These are phyloP conservation scores for Coniochaeta prunicola DNA, from an alignment of 2,329 filamentous ascomycete species.

Conservation along the genomic window DNA sequence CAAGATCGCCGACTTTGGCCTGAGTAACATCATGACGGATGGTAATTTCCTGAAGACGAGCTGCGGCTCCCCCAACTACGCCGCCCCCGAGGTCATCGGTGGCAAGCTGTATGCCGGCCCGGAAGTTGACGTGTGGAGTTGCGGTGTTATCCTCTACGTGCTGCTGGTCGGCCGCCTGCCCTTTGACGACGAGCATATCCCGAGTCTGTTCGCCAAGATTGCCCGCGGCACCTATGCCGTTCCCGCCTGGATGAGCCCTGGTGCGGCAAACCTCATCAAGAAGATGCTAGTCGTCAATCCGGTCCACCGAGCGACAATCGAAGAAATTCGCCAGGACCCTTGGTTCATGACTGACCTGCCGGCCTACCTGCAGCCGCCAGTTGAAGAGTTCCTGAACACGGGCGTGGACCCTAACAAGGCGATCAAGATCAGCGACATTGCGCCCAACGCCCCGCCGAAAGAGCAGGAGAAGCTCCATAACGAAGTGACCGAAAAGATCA, in stretches of 20 bases:
- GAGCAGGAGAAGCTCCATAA: slow-evolving; percentile 87
- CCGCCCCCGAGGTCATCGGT: slow-evolving; percentile 94
- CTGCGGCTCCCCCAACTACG: slow-evolving; percentile 97
- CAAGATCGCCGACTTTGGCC: slow-evolving; percentile 97
- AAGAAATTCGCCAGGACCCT: slow-evolving; percentile 84
- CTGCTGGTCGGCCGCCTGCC: slow-evolving; percentile 76
- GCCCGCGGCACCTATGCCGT: slow-evolving; percentile 89
- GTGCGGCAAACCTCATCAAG: slow-evolving; percentile 75
- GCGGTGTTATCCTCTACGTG: slow-evolving; percentile 84
- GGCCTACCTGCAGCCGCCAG: slow-evolving; percentile 76
- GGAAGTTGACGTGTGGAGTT: slow-evolving; percentile 98
- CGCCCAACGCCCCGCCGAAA: slow-evolving; percentile 67
- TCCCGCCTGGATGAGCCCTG: slow-evolving; percentile 81
- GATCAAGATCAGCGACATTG: slow-evolving; percentile 76
- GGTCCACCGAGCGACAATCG: slow-evolving; percentile 86
- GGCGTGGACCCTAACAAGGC: slow-evolving; percentile 91
- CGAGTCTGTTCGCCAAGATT: slow-evolving; percentile 95
- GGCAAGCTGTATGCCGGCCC: slow-evolving; percentile 96
- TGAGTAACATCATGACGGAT: slow-evolving; percentile 99
- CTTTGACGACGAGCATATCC: slow-evolving; percentile 98
- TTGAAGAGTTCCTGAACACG: slow-evolving; percentile 88
- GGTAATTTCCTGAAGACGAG: slow-evolving; percentile 98
- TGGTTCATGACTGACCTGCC: slow-evolving; percentile 91
- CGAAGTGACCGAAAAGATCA: slow-evolving; percentile 89
- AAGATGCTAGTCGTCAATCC: slow-evolving; percentile 95